These are phyloP conservation scores for Zymoseptoria pseudotritici DNA, from an alignment of 2,329 filamentous ascomycete genomes.

Conservation along the genomic window DNA sequence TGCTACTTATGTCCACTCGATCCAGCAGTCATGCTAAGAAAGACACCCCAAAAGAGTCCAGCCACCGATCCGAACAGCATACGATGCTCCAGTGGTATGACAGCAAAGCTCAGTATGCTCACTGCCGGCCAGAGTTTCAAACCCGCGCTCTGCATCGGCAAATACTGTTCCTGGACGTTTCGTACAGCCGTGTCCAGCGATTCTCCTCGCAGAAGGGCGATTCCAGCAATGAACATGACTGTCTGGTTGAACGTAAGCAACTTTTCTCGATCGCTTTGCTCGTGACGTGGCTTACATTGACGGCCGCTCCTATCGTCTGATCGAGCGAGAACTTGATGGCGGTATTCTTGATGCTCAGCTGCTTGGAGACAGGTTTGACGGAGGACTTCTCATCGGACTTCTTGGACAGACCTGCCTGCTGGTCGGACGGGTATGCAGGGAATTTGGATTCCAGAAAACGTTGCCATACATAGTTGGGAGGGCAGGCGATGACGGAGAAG, in stretches of 20 bases:
- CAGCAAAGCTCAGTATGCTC: slow-evolving; percentile 61
- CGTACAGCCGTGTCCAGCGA: slow-evolving; percentile 9
- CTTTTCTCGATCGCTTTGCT: neutral
- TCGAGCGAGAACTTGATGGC: slow-evolving; percentile 60
- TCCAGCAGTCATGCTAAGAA: slow-evolving; percentile 55
- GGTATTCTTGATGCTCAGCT: slow-evolving; percentile 54
- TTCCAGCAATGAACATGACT: slow-evolving; percentile 53
- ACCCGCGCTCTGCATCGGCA: slow-evolving; percentile 57
- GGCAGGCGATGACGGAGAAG: slow-evolving; percentile 65
- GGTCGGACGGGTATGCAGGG: slow-evolving; percentile 52
- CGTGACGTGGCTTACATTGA: slow-evolving; percentile 40
- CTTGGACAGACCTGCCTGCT: slow-evolving; percentile 20
- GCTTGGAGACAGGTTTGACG: neutral
- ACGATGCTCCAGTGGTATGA: slow-evolving; percentile 63
- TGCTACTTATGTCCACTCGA: neutral
- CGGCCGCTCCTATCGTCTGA: slow-evolving; percentile 57
- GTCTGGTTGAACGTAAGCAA: slow-evolving; percentile 33
- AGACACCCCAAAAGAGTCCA: slow-evolving; percentile 67
- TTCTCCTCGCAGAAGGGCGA: slow-evolving; percentile 46
- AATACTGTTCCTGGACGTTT: slow-evolving; percentile 22
- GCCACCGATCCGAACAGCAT: slow-evolving; percentile 65
- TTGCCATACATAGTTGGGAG: slow-evolving; percentile 85
- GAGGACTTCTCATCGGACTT: slow-evolving; percentile 16
- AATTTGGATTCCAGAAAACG: slow-evolving; percentile 66
- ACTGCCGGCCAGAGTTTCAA: slow-evolving; percentile 67